A percentile compares a stretch with the other conserved stretches of the same genome.
phyloP scores from a whole-genome alignment of 441 rosid genomes.

The Pelargonium australe region DNA sequence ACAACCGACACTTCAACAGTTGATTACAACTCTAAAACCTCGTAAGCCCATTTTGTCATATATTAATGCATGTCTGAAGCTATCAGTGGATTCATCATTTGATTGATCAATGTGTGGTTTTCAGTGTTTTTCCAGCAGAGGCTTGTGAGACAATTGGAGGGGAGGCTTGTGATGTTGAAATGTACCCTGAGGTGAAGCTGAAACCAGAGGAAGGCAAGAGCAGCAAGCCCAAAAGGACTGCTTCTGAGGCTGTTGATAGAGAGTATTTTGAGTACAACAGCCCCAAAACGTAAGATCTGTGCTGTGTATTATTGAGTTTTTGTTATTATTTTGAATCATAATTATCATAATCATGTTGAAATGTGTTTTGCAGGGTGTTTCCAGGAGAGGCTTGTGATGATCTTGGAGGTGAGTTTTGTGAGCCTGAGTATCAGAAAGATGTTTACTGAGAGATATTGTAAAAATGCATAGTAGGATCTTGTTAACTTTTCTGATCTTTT shows the following conservation, averaged over 20 bases:
- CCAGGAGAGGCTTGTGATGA: slow-evolving; percentile 73
- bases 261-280: slow-evolving; percentile 54
- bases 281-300: slow-evolving; percentile 46
- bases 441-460: slow-evolving; percentile 30
- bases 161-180: slow-evolving; percentile 58
- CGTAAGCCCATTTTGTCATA: slow-evolving; percentile 33
- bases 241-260: slow-evolving; percentile 44
- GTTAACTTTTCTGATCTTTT: background rate
- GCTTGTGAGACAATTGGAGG: slow-evolving; percentile 77
- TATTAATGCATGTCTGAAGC: background rate
- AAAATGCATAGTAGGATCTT: background rate
- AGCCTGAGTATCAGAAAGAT: slow-evolving; percentile 49
- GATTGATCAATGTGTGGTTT: background rate
- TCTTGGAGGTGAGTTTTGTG: slow-evolving; percentile 85
- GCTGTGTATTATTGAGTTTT: background rate
- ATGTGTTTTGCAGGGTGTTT: slow-evolving; percentile 47
- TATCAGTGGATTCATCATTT: background rate
- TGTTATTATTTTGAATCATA: no score
- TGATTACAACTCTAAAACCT: slow-evolving; percentile 48
- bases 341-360: no score
- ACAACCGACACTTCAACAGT: slow-evolving; percentile 35
- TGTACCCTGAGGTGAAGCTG: slow-evolving; percentile 62
- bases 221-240: slow-evolving; percentile 17
- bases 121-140: slow-evolving; percentile 79
- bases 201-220: slow-evolving; percentile 25